phyloP scores from a whole-genome alignment of 805 yeast genomes.

The Brettanomyces anomalus region DNA sequence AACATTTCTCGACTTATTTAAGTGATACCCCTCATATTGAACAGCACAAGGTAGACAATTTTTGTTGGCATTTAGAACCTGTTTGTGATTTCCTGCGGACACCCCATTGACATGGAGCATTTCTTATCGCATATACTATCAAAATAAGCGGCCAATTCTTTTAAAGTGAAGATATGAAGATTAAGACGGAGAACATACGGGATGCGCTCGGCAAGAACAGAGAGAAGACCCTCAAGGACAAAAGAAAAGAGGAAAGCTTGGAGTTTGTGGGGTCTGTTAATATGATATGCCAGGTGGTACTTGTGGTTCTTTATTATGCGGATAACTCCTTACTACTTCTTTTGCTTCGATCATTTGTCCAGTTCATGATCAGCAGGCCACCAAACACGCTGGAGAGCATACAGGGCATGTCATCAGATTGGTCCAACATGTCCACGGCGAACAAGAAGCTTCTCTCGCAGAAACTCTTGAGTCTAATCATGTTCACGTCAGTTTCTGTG shows the following conservation, averaged over 20 bases:
- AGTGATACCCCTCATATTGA: too few species aligned
- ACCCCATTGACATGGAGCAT: too few species aligned
- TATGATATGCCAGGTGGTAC: constrained; percentile 27
- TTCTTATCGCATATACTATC: too few species aligned
- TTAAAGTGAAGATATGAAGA: constrained; percentile 6
- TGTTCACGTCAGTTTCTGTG: constrained; percentile 17
- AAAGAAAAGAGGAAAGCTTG: constrained; percentile 31
- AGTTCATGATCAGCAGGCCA: constrained; percentile 31
- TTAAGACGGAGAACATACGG: constrained; percentile 9
- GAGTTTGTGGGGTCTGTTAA: constrained; percentile 29
- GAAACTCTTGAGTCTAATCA: constrained; percentile 20
- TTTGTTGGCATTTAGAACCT: too few species aligned
- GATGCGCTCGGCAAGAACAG: constrained; percentile 34
- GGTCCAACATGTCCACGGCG: constrained; percentile 6
- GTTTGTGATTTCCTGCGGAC: too few species aligned
- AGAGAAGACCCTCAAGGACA: constrained; percentile 30
- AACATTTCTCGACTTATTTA: too few species aligned
- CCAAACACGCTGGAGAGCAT: constrained; percentile 23
- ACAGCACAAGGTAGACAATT: too few species aligned
- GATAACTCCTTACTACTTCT: constrained; percentile 32
- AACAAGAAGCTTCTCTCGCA: constrained; percentile 21
- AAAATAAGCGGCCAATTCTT: too few species aligned
- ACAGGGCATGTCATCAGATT: background rate
- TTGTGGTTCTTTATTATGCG: constrained; percentile 30
- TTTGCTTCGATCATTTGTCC: constrained; percentile 26